phyloP scores from a whole-genome alignment of 169 alveolate genomes.

The Blepharisma undulans region DNA sequence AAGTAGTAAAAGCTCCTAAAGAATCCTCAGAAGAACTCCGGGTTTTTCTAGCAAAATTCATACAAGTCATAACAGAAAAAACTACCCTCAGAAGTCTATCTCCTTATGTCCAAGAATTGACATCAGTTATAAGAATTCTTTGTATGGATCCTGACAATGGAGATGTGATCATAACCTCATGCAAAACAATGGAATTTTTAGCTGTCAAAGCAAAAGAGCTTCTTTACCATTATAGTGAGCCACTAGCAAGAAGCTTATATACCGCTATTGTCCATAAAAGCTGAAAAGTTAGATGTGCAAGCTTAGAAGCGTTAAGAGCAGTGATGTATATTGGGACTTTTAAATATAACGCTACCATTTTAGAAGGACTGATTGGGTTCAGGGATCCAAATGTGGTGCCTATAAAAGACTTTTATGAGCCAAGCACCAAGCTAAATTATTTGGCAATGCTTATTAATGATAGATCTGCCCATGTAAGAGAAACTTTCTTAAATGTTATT shows the following conservation, averaged over 20 bases:
- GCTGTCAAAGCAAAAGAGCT: constrained; percentile 65
- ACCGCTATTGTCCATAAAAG: constrained; percentile 87
- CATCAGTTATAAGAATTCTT: constrained; percentile 82
- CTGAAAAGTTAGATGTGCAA: constrained; percentile 87
- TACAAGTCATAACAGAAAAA: constrained; percentile 36
- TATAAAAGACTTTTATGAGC: constrained; percentile 88
- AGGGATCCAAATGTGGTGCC: constrained; percentile 92
- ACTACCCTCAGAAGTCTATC: constrained; percentile 35
- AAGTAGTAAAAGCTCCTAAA: constrained; percentile 62
- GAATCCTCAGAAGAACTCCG: constrained; percentile 83
- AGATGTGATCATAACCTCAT: constrained; percentile 78
- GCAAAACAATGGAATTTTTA: constrained; percentile 59
- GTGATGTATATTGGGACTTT: constrained; percentile 85
- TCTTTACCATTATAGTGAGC: constrained; percentile 84
- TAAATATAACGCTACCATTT: constrained; percentile 85
- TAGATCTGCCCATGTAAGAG: constrained; percentile 80
- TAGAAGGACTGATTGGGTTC: constrained; percentile 89
- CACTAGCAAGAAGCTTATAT: constrained; percentile 80
- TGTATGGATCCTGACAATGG: constrained; percentile 88
- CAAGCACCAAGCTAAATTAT: constrained; percentile 86
- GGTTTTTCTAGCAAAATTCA: background rate
- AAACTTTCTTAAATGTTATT: constrained; percentile 76
- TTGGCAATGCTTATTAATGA: constrained; percentile 89
- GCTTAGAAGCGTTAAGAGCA: constrained; percentile 83
- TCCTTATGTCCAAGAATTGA: constrained; percentile 78